Base-by-base conservation (phyloP, 306 rosid genomes). In the Citrullus amarus region DNA sequence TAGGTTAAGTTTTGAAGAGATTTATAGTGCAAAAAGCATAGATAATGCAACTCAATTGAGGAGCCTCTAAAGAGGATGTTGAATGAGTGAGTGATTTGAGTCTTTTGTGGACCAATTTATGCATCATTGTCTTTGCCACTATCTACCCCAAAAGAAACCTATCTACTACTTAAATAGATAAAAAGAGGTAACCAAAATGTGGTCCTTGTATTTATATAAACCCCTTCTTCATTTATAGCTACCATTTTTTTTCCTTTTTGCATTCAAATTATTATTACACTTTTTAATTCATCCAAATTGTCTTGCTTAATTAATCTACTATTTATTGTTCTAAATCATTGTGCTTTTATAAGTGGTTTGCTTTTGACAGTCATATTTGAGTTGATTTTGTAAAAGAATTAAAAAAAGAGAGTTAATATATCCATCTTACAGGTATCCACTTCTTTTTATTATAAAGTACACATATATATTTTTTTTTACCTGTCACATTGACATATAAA, bases 71-170 rank as follows among this genome's bases (percentile, higher is more conserved):
- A 69, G 57, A 15, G 10, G 25, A 2, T 50, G 20, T 50, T 41
- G 75, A 69, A 28, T 39, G 34, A 67, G 32, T 41, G 34, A 39
- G 73, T 67, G 76, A 69, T 43, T 20, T 72, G 3, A 73, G 78
- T 73, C 78, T 18, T 16, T 53, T 73, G 78, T 73, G 78, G 78
- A 73, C 78, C 78, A 73, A 51, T 53, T 71, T 51, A 51, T 73
- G 62, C 43, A 73, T 73, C 61, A 51, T 73, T 73, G 78, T 34
- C 78, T 73, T 48, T 32, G 9, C 78, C 78, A 73, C 78, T 72
- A 72, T 72, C 76, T 28, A 46, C 58, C 39, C 2, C 0, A 10
- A 71, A 71, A 66, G 43, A 56, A 46, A 50, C 20, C 39, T 22
- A 72, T 8, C 60, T 17, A 30, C 78, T 53, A 3, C 78, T 50